A percentile compares a stretch with the other conserved stretches of the same genome.
phyloP scores from a whole-genome alignment of 306 rosid genomes.

The Delonix regia region DNA sequence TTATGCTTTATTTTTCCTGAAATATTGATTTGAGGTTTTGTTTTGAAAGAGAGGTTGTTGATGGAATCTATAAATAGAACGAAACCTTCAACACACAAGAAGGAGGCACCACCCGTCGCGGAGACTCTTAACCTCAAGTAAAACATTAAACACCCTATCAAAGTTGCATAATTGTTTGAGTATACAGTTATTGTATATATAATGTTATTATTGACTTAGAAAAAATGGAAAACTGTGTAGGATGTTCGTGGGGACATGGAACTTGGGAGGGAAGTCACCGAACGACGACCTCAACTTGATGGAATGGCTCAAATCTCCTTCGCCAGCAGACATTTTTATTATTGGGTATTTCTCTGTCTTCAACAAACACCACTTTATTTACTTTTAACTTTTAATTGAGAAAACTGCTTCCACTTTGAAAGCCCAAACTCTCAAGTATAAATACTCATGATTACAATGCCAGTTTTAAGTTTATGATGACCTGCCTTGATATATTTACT shows the following conservation, averaged over 20 bases:
- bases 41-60: slow-evolving; percentile 50
- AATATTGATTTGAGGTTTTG: slow-evolving; percentile 25
- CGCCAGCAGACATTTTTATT: slow-evolving; percentile 70
- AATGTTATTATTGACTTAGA: not conserved
- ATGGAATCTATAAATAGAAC: slow-evolving; percentile 41
- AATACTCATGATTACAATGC: slow-evolving; percentile 11
- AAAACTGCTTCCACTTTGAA: not conserved
- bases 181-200: not conserved
- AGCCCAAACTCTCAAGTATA: not conserved
- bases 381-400: not conserved
- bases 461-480: not conserved
- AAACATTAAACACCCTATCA: not conserved
- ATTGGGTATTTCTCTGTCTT: slow-evolving; percentile 60
- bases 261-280: slow-evolving; percentile 95
- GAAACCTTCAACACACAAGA: slow-evolving; percentile 16
- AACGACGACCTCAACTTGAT: slow-evolving; percentile 58
- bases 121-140: slow-evolving; percentile 59
- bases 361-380: not conserved
- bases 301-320: slow-evolving; percentile 74
- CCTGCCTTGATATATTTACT: not conserved
- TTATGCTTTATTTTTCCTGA: not conserved
- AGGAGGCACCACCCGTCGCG: slow-evolving; percentile 32
- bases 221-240: slow-evolving; percentile 38
- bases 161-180: not conserved
- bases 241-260: slow-evolving; percentile 96